Conservation (phyloP, 768 basidiomycete genomes). For the Cyathus striatus region DNA sequence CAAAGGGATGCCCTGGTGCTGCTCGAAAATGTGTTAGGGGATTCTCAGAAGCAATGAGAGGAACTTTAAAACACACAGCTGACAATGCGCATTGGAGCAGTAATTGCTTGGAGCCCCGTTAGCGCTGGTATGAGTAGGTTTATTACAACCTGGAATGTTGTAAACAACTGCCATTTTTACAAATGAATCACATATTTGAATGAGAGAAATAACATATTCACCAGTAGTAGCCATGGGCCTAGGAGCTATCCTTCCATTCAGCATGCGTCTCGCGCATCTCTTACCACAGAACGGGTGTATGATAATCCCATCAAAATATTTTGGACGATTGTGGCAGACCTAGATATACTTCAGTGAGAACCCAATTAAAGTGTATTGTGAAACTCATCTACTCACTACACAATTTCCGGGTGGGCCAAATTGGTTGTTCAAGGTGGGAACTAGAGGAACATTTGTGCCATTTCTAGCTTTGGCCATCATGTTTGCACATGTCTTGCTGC, state of each 20-base stretch:
- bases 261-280: constrained; percentile 49
- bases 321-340: constrained; percentile 59
- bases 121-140: constrained; percentile 32
- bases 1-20: constrained; percentile 48
- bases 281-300: constrained; percentile 62
- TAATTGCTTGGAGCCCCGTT: constrained; percentile 38
- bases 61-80: constrained; percentile 27
- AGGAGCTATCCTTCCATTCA: constrained; percentile 17
- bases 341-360: constrained; percentile 14
- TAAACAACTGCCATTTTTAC: constrained; percentile 32
- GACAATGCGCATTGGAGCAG: constrained; percentile 47
- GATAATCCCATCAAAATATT: constrained; percentile 50
- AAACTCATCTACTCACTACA: constrained; percentile 39
- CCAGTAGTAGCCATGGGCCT: too few species aligned
- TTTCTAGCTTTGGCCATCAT: constrained; percentile 30
- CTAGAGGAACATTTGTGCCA: constrained; percentile 10
- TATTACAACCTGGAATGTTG: constrained; percentile 45
- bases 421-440: not conserved
- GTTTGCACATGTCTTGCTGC: constrained; percentile 54
- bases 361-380: not conserved
- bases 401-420: constrained; percentile 32
- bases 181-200: not conserved
- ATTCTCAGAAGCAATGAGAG: not conserved
- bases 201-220: constrained; percentile 9
- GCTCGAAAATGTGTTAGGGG: not conserved